Base-by-base conservation (phyloP, 495 filamentous ascomycete genomes). In the Talaromyces borbonicus region DNA sequence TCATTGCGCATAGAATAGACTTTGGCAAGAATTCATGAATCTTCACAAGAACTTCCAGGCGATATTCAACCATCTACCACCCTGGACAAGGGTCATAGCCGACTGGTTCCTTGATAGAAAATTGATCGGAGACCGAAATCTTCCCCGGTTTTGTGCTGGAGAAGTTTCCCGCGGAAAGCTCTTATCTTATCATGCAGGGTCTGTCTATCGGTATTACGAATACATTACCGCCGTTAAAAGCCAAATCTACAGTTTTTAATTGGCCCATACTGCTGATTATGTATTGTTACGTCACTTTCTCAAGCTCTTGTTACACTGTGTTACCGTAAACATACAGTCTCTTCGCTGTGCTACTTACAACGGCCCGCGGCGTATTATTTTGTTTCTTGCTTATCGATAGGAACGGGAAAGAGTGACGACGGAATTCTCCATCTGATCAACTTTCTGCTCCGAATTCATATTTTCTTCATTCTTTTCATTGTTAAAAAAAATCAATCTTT, bases 391-490 rank as follows among this genome's bases (percentile, higher is more conserved):
- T 41, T 41, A 41, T 41, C 38, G 35, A 38, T 22, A 38, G 35
- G 35, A 22, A 38, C 19, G 23, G 38, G 12, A 23, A 41, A 18
- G 38, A 23, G 26, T 24, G 26, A 22, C 20, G 16, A 41, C 16
- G 20, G 38, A 41, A 16, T 22, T 38, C 26, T 29, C 11, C 26
- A 29, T 40, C 24, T 12, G 18, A 11, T 15, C 30, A 19, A 16
- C 15, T 53, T 33, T 54, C 47, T 43, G 40, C 46, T 54, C 22
- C 42, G 49, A 43, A 27, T 54, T 57, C 51, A 46, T 44, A 47
- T 50, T 24, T 48, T 49, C 44, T 52, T 60, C 55, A 44, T 61
- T 56, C 67, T 66, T 65, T n/a, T n/a, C n/a, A n/a, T n/a, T n/a
- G n/a, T n/a, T n/a, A n/a, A n/a, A n/a, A n/a, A n/a, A n/a, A n/a